phyloP scores from a whole-genome alignment of 306 rosid genomes.

The Quercus rubra region DNA sequence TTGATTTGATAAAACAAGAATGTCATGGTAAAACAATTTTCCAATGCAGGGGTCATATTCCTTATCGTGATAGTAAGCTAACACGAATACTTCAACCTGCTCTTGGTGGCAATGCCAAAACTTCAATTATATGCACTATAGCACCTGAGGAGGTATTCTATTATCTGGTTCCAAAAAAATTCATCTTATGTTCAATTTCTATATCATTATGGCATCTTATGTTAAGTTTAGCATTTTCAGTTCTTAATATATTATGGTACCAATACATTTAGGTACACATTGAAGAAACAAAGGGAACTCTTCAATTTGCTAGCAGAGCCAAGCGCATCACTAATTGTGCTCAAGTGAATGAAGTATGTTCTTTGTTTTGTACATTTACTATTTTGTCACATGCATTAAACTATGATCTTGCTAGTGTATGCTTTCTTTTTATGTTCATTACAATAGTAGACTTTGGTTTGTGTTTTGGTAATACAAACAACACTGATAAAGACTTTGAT shows the following conservation, averaged over 20 bases:
- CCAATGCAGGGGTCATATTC: conserved; percentile 75
- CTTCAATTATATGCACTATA: conserved; percentile 89
- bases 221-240: neutral
- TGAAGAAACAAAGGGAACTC: conserved; percentile 98
- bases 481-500: neutral
- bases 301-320: conserved; percentile 98
- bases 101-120: conserved; percentile 98
- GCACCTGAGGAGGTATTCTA: conserved; percentile 91
- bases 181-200: neutral
- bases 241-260: conserved; percentile 8
- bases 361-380: neutral
- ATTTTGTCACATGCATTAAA: neutral
- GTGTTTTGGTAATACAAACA: neutral
- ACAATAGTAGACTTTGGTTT: neutral
- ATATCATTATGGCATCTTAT: neutral
- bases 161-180: neutral
- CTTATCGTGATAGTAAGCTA: conserved; percentile 94
- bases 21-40: neutral
- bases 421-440: neutral
- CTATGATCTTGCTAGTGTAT: neutral
- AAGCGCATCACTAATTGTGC: conserved; percentile 91
- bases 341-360: conserved; percentile 87
- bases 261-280: conserved; percentile 55
- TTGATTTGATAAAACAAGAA: neutral
- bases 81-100: conserved; percentile 99